Evolutionary conservation across 1,139 yeast species (phyloP).

Genomic region (Pichia sp.): DNA sequence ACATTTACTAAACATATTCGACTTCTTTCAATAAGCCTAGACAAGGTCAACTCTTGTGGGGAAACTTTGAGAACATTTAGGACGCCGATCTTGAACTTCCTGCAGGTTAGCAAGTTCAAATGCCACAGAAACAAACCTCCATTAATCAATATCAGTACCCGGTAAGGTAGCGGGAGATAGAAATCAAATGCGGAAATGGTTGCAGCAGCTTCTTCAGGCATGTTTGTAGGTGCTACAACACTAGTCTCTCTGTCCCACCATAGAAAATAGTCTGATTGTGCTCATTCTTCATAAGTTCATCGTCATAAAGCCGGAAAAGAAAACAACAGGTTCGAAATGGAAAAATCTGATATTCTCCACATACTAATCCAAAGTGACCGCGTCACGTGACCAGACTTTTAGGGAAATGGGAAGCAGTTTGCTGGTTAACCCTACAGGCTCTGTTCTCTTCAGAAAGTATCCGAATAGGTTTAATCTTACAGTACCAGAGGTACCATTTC

Average conservation of each 20-base stretch:
- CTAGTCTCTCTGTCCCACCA: background rate
- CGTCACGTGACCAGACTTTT: background rate
- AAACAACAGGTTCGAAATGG: background rate
- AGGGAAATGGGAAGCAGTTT: background rate
- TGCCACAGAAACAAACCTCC: slow-evolving; percentile 52
- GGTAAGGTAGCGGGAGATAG: slow-evolving; percentile 45
- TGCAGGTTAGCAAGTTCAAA: slow-evolving; percentile 37
- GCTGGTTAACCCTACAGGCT: background rate
- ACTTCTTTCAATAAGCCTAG: slow-evolving; percentile 23
- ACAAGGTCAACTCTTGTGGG: slow-evolving; percentile 22
- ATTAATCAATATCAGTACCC: slow-evolving; percentile 41
- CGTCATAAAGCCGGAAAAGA: background rate
- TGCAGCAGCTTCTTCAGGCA: background rate
- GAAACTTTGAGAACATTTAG: slow-evolving; percentile 36
- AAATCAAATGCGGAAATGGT: slow-evolving; percentile 32
- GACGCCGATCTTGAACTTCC: slow-evolving; percentile 38
- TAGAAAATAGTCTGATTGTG: too few species aligned
- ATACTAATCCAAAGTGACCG: background rate
- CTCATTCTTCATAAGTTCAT: background rate
- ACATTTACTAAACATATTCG: slow-evolving; percentile 28
- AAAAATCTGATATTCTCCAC: slow-evolving; percentile 1
- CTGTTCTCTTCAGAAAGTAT: slow-evolving; percentile 12
- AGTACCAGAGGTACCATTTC: slow-evolving; percentile 21
- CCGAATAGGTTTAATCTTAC: slow-evolving; percentile 13
- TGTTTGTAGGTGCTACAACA: background rate